Conservation (phyloP, 2,329 filamentous ascomycete species). For the Aspergillus intermedius region DNA sequence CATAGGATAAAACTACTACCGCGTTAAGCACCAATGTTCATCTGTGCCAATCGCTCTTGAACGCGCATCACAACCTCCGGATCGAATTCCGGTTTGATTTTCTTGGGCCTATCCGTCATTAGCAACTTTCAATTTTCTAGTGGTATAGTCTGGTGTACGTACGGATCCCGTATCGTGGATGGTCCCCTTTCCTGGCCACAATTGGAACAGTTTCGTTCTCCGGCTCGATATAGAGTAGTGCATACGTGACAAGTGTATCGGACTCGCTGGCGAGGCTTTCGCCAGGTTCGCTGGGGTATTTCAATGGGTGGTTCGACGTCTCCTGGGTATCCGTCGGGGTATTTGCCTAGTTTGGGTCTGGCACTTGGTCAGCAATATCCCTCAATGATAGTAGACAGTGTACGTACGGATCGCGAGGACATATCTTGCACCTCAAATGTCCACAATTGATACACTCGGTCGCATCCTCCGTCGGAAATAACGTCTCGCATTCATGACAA, state of each 20-base stretch:
- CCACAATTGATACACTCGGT: constrained; percentile 63
- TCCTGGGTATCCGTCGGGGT: constrained; percentile 41
- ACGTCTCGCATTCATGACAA: constrained; percentile 65
- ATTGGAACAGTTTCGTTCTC: constrained; percentile 27
- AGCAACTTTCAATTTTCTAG: constrained; percentile 3
- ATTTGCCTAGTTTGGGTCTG: constrained; percentile 37
- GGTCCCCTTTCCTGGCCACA: constrained; percentile 38
- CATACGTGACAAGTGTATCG: constrained; percentile 40
- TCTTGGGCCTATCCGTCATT: constrained; percentile 30
- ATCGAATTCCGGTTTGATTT: constrained; percentile 32
- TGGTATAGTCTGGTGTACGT: constrained; percentile 14
- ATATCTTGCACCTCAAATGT: constrained; percentile 50
- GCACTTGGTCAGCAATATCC: background rate
- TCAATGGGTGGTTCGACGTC: constrained; percentile 34
- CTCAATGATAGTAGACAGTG: constrained; percentile 8
- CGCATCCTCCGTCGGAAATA: constrained; percentile 50
- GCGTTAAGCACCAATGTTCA: constrained; percentile 9
- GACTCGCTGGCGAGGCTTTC: constrained; percentile 31
- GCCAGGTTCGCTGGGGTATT: constrained; percentile 30
- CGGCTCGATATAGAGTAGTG: constrained; percentile 24
- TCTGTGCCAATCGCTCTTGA: constrained; percentile 31
- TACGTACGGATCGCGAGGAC: constrained; percentile 1
- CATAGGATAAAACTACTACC: no score
- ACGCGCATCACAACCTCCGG: constrained; percentile 33
- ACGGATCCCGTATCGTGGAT: constrained; percentile 38